Evolutionary conservation across 345 rosid genomes (phyloP), one percentile per base, ranked within the genome.

Genomic region (Euphorbia peplus): DNA sequence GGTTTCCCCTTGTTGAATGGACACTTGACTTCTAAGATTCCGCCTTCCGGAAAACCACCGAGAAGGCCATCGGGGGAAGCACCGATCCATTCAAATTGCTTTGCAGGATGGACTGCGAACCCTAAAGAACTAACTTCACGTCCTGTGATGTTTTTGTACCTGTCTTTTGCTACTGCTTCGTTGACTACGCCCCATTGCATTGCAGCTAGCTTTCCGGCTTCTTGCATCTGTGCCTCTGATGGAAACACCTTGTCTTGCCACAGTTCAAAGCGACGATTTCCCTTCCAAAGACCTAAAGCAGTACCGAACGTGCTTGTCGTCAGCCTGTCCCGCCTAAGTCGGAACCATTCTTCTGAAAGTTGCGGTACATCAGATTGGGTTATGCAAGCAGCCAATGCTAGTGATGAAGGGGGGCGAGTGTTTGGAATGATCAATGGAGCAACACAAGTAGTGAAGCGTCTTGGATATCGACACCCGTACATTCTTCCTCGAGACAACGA

Each of bases 281-380:
- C 88, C 73, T 91, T 93, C 98, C 98, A 93, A 63, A 93, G 86
- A 5, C 98, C 98, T 44, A 93, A 77, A 7, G 91, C 98, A 22
- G 97, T 93, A 60, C 96, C 91, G 81, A 93, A 93, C 61, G 97
- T 91, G 83, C 98, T 93, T 0, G 98, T 85, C 7, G 98, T 93
- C 66, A 93, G 79, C 81, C 83, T 85, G 82, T 91, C 84, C 85
- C 72, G 88, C 59, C 96, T 76, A 41, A 93, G 74, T 21, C 90
- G 91, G 79, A 89, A 91, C 98, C 98, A 93, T 83, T 91, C 97
- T 19, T 93, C 91, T 4, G 98, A 93, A 10, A 85, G 90, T 79
- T 93, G 98, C 8, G 92, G 90, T 42, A 77, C 75, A 66, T 88
- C 87, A 0, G 86, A 83, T 12, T 79, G 87, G 11, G 83, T 72